Evolutionary conservation across 2,329 filamentous ascomycete species (phyloP), one percentile per base, ranked within the genome.

Genomic region (Mycosphaerelloides madeirae): DNA sequence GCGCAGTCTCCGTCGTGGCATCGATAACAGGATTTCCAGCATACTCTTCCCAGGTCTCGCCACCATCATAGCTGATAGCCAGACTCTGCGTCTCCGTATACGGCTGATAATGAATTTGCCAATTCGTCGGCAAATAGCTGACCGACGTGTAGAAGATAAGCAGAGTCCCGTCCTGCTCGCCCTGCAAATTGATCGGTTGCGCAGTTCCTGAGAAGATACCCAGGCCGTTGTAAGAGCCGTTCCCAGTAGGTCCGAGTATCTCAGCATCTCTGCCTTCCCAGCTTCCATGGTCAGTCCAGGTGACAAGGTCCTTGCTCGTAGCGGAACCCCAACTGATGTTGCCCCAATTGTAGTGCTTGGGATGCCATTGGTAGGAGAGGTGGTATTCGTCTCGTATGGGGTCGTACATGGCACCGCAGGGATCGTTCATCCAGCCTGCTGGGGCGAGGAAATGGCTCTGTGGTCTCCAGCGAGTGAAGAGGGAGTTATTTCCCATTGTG

Each of bases 121-220:
- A 75, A 44, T 63, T 67, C 11, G 71, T 73, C 1, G 73, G 72
- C 2, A 74, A 61, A 6, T 68, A 55, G 6, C 65, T 66, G 3
- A 73, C 70, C 2, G 68, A 70, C 2, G 73, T 75, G 58, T 75
- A 76, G 46, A 75, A 69, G 12, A 66, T 55, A 11, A 71, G 62
- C 2, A 75, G 64, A 5, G 70, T 70, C 31, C 70, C 71, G 48
- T 74, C 66, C 31, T 65, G 54, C 44, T 73, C 66, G 25, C 73
- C 74, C 3, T 67, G 52, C 0, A 73, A 57, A 11, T 75, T 75
- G 6, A 74, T 70, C 1, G 75, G 70, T 48, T 72, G 68, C 3
- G 68, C 66, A 29, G 72, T 74, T 3, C 76, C 76, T 3, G 70
- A 74, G 56, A 78, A 78, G 25, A 77, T 71, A 1, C 75, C 75